phyloP scores from a whole-genome alignment of 1,284 basidiomycete species.

The Psilocybe mexicana region DNA sequence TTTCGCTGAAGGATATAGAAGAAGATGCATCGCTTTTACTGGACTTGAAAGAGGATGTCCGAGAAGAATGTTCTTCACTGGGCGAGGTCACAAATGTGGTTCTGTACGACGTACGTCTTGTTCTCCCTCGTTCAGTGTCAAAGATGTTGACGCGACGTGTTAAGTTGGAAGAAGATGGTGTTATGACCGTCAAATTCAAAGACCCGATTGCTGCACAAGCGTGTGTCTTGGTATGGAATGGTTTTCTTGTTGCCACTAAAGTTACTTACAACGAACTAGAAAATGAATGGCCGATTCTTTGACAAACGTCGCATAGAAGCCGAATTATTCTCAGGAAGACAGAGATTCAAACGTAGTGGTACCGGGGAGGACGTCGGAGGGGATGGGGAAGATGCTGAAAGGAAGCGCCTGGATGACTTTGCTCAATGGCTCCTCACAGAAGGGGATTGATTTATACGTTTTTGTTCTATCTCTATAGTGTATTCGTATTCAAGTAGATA shows the following conservation, averaged over 20 bases:
- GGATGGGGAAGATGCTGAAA: slow-evolving; percentile 73
- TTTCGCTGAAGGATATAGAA: slow-evolving; percentile 84
- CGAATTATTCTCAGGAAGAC: slow-evolving; percentile 76
- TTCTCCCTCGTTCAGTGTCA: slow-evolving; percentile 3
- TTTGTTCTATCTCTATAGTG: slow-evolving; percentile 7
- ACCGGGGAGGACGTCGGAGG: slow-evolving; percentile 57
- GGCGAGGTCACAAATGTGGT: slow-evolving; percentile 97
- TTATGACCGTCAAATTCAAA: slow-evolving; percentile 96
- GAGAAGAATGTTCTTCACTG: slow-evolving; percentile 88
- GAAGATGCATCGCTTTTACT: slow-evolving; percentile 86
- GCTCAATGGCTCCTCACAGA: slow-evolving; percentile 84
- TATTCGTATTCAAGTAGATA: slow-evolving; percentile 18
- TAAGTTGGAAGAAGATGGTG: slow-evolving; percentile 89
- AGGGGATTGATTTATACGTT: slow-evolving; percentile 50
- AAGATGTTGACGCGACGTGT: not conserved
- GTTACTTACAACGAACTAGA: slow-evolving; percentile 45
- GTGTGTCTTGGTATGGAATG: slow-evolving; percentile 74
- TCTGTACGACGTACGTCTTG: slow-evolving; percentile 85
- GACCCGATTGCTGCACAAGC: slow-evolving; percentile 87
- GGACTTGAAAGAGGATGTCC: slow-evolving; percentile 94
- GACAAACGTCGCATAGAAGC: slow-evolving; percentile 84
- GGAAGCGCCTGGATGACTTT: slow-evolving; percentile 84
- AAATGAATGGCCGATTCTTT: slow-evolving; percentile 96
- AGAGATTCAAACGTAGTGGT: slow-evolving; percentile 79
- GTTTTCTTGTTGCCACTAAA: not conserved